These are phyloP conservation scores for Pouteria glomerata DNA, from an alignment of 148 eudicot genomes.

Conservation along the genomic window DNA sequence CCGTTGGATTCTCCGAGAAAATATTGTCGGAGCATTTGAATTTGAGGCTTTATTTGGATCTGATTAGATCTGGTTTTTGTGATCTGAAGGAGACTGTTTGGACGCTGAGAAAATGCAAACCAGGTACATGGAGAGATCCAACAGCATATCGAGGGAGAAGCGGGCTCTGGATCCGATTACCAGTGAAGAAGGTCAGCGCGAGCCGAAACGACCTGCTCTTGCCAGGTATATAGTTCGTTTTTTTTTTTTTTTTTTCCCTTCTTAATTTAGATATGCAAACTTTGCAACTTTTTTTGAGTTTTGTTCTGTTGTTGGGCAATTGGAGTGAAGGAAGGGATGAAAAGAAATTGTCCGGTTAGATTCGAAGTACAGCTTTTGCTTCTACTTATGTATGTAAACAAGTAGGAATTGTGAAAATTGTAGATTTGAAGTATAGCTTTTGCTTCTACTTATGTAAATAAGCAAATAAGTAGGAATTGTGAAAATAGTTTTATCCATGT, in stretches of 20 bases:
- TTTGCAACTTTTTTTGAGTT: not conserved
- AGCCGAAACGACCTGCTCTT: constrained; percentile 84
- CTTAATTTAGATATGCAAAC: not conserved
- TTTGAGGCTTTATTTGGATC: not conserved
- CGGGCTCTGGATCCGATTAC: constrained; percentile 54
- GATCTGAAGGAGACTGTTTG: not conserved
- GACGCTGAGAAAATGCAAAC: constrained; percentile 51
- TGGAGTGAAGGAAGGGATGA: no score
- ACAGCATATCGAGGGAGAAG: constrained; percentile 63
- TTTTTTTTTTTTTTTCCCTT: not conserved
- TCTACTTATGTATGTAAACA: no score
- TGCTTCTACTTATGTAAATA: no score
- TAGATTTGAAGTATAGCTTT: no score
- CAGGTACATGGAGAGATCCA: constrained; percentile 73
- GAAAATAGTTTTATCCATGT: no score
- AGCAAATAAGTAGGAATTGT: no score
- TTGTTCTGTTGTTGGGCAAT: no score
- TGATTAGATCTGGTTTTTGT: constrained; percentile 22
- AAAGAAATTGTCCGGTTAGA: no score
- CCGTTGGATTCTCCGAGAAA: not conserved
- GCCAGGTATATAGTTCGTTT: constrained; percentile 55
- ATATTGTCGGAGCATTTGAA: not conserved
- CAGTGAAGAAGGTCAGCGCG: constrained; percentile 66
- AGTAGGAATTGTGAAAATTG: no score
- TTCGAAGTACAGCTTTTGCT: no score